phyloP scores from a whole-genome alignment of 768 basidiomycete genomes.

The Auricularia heimuer region DNA sequence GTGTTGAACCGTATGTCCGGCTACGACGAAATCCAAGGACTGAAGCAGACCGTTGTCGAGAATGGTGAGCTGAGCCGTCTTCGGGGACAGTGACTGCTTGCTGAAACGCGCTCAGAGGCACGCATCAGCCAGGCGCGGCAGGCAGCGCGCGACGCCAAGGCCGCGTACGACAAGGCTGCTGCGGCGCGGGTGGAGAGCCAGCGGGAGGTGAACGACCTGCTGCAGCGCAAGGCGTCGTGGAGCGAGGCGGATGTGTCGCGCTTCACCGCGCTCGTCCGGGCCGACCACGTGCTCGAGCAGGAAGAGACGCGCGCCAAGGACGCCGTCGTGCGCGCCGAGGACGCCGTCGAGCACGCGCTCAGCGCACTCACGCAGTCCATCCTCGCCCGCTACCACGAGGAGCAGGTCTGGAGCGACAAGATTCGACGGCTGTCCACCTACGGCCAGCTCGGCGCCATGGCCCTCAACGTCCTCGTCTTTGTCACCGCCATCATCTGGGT shows the following conservation, averaged over 20 bases:
- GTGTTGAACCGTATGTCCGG: constrained; percentile 84
- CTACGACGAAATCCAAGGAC: constrained; percentile 78
- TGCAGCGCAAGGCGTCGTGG: constrained; percentile 93
- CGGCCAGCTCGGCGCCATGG: constrained; percentile 75
- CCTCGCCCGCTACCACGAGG: constrained; percentile 89
- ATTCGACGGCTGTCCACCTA: constrained; percentile 93
- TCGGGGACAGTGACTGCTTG: no score
- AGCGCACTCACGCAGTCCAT: constrained; percentile 81
- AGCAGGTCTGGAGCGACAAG: constrained; percentile 99
- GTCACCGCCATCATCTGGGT: constrained; percentile 81
- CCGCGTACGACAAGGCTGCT: constrained; percentile 70
- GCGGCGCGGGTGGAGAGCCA: constrained; percentile 73
- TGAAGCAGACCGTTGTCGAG: constrained; percentile 67
- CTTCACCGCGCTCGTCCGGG: constrained; percentile 83
- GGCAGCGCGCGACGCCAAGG: constrained; percentile 64
- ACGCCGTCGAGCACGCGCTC: constrained; percentile 78
- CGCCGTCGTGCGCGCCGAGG: constrained; percentile 59
- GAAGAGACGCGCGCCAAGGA: constrained; percentile 63
- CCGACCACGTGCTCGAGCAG: constrained; percentile 82
- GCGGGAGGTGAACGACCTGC: constrained; percentile 89
- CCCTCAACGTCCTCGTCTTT: constrained; percentile 85
- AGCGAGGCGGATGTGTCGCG: constrained; percentile 74
- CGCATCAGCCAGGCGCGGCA: constrained; percentile 57
- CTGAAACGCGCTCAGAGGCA: constrained; percentile 41
- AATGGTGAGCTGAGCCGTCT: constrained; percentile 48